Evolutionary conservation across 2,329 filamentous ascomycete genomes (phyloP).

Genomic region (Cladosporium sp.): DNA sequence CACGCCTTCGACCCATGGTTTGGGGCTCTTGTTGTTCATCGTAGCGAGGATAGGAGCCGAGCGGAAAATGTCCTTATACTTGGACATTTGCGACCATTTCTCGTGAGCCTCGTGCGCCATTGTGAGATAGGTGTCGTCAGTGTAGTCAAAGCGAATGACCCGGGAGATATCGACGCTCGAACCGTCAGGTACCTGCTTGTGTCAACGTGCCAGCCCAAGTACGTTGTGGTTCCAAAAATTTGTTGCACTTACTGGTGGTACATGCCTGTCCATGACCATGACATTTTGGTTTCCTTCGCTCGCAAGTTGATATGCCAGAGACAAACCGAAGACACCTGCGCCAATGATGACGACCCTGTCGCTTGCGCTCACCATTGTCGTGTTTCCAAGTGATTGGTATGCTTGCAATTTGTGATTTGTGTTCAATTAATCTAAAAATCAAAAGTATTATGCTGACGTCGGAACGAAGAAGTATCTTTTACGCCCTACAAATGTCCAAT

Average conservation of each 20-base stretch:
- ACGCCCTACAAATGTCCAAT: neutral
- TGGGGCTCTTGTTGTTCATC: slow-evolving; percentile 11
- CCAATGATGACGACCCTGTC: slow-evolving; percentile 41
- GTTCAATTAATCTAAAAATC: no score
- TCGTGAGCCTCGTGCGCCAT: slow-evolving; percentile 34
- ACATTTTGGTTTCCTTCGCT: slow-evolving; percentile 31
- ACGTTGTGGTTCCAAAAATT: neutral
- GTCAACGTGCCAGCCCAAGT: neutral
- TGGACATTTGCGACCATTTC: slow-evolving; percentile 3
- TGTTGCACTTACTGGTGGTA: neutral
- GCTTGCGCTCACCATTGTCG: neutral
- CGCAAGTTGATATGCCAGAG: slow-evolving; percentile 39
- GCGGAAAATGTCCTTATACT: slow-evolving; percentile 1
- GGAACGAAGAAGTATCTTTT: neutral
- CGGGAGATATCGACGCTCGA: slow-evolving; percentile 44
- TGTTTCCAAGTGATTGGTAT: neutral
- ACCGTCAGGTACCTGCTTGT: slow-evolving; percentile 31
- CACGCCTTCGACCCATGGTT: slow-evolving; percentile 12
- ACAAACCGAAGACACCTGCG: slow-evolving; percentile 47
- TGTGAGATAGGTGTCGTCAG: slow-evolving; percentile 31
- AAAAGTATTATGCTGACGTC: no score
- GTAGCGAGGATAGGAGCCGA: slow-evolving; percentile 12
- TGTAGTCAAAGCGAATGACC: slow-evolving; percentile 41
- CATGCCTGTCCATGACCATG: slow-evolving; percentile 37
- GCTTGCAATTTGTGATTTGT: neutral